Base-by-base conservation (phyloP, 768 basidiomycete genomes). In the Coprinopsis cinerea region DNA sequence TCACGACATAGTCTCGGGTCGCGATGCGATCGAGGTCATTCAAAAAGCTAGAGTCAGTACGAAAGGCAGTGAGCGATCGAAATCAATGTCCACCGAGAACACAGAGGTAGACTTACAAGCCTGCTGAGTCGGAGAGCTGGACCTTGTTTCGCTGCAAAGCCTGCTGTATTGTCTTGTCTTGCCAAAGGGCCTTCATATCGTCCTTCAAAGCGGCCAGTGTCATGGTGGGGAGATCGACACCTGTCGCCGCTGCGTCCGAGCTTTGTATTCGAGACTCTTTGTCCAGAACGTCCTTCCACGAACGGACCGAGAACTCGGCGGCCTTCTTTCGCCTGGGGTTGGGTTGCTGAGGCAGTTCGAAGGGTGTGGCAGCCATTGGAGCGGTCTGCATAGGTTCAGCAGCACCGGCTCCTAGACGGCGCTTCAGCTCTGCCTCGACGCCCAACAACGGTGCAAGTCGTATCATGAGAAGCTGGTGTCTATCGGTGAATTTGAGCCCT, bases 1-100 rank as follows among this genome's bases (percentile, higher is more conserved):
- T 77, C 17, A 85, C 86, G 45, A 70, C 66, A 56, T 85, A 90
- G 51, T 77, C 70, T 3, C 72, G 72, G 20, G 66, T 65, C 1
- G 85, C 79, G 6, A 90, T 80, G 13, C 85, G 81, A 35, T 77
- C 75, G 13, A 88, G 61, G 52, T 86, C 78, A 56, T 83, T 75
- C 55, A 90, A 63, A 63, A 89, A 89, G 59, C 85, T 86, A 53
- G 25, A 49, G 35, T 41, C 32, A 5, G 26, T 42, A 27, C 36
- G 25, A 49, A 22, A 42, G n/a, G n/a, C n/a, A n/a, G n/a, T n/a
- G n/a, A n/a, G n/a, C n/a, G 17, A 22, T 22, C 50, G 26, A 39
- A 24, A 45, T 20, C 43, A 27, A 44, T 9, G n/a, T 47, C 3
- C 32, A 53, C 37, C 11, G 26, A 32, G 42, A 35, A 36, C 47